Base-by-base conservation (phyloP, 2,329 filamentous ascomycete genomes). In the Nakataea oryzae region DNA sequence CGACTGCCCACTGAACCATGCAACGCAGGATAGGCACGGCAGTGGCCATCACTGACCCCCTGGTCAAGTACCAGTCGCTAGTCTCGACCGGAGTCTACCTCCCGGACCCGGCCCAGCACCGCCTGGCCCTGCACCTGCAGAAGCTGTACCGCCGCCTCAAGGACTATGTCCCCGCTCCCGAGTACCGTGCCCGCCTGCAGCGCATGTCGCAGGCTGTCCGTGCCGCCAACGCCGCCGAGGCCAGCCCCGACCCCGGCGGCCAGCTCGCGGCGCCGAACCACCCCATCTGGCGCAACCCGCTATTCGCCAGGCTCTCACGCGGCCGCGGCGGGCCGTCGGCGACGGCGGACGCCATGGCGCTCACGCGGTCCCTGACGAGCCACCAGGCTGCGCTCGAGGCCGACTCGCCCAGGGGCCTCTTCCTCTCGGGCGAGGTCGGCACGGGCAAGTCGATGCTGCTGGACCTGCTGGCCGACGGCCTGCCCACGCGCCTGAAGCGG, bases 371-470 rank as follows among this genome's bases (percentile, higher is more conserved):
- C n/a, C 75, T 93, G 17, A 88, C 86, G 0, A 85, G 81, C 66
- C 83, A 92, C 69, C 86, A 93, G 70, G 83, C 84, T 26, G 90
- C 90, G 13, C 80, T 91, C 64, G 78, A 85, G 57, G 81, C 93
- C 58, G 80, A 89, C 67, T 91, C 88, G 0, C 90, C 90, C 0
- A 84, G 81, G 66, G 90, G 90, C 0, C 75, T 95, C 21, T 86
- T 93, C 70, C 79, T 95, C 0, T 90, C 91, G 29, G 90, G 90
- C 8, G 89, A 92, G 70, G 90, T 95, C 1, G 90, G 90, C 13
- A 91, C 88, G 0, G 90, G 90, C 17, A 95, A 95, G 72, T 89
- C 86, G 6, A 92, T 95, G 88, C 81, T 95, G n/a, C 80, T 93
- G 17, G 90, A 93, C 69, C 76, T 95, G 0, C 84, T 95, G n/a